Conservation (phyloP, 805 yeast genomes). For the Yueomyces sinensis region DNA sequence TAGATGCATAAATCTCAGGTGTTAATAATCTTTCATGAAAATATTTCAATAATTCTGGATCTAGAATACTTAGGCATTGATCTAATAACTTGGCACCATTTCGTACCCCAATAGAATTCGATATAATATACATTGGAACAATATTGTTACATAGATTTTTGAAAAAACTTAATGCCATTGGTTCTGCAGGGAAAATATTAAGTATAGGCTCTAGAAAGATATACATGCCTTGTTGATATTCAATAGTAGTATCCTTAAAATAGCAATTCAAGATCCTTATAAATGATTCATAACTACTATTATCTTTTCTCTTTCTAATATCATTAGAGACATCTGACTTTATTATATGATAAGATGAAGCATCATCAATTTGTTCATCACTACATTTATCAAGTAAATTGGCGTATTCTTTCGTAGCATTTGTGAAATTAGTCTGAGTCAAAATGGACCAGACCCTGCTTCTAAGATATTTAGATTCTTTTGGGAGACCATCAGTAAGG, state of each 20-base stretch:
- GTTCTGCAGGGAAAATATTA: conserved; percentile 64
- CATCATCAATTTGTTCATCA: neutral
- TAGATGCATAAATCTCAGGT: conserved; percentile 80
- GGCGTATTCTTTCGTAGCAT: neutral
- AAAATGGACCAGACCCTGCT: conserved; percentile 82
- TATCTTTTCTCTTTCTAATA: no score
- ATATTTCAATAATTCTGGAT: conserved; percentile 52
- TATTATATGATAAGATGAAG: no score
- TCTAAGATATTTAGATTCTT: no score
- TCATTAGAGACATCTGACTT: neutral
- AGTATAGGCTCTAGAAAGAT: conserved; percentile 39
- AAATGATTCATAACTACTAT: neutral
- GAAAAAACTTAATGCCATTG: conserved; percentile 69
- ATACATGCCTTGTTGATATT: neutral
- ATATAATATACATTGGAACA: conserved; percentile 69
- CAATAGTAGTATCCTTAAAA: neutral
- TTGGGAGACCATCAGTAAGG: no score
- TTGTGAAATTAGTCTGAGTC: conserved; percentile 30
- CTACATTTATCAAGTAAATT: neutral
- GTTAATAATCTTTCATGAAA: conserved; percentile 35
- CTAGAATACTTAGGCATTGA: conserved; percentile 53
- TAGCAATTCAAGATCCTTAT: neutral
- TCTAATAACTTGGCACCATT: conserved; percentile 67
- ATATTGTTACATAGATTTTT: conserved; percentile 45
- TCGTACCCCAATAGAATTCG: conserved; percentile 69